Evolutionary conservation across 495 filamentous ascomycete species (phyloP).

Genomic region (Penicillium paradoxum): DNA sequence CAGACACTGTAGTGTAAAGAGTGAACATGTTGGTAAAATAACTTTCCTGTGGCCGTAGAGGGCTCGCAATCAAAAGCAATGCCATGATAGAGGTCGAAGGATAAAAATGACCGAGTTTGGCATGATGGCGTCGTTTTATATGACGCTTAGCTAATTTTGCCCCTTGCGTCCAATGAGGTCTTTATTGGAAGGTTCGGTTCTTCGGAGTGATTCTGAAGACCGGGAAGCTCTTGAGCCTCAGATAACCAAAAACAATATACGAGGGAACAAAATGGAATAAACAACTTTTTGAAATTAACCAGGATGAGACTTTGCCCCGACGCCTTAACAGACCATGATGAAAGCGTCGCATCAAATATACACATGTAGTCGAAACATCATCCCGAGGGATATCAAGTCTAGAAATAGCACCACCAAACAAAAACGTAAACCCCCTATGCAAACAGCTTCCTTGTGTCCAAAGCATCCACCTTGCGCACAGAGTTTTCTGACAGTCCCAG

Average conservation of each 20-base stretch:
- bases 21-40: constrained; percentile 8
- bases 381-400: constrained; percentile 35
- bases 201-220: background rate
- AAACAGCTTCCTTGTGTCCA: constrained; percentile 81
- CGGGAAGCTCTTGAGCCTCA: too few relatives aligned
- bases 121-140: constrained; percentile 8
- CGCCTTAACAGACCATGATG: constrained; percentile 39
- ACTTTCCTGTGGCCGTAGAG: constrained; percentile 24
- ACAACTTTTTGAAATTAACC: constrained; percentile 24
- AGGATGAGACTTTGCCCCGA: constrained; percentile 30
- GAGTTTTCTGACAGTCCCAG: constrained; percentile 69
- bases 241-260: background rate
- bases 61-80: constrained; percentile 27
- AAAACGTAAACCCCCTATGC: constrained; percentile 43
- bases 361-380: constrained; percentile 32
- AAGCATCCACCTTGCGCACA: constrained; percentile 56
- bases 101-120: background rate
- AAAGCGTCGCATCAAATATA: constrained; percentile 40
- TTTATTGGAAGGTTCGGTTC: background rate
- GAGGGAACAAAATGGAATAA: background rate
- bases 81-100: constrained; percentile 21
- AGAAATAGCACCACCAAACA: constrained; percentile 21
- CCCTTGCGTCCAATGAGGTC: constrained; percentile 2
- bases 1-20: constrained; percentile 31
- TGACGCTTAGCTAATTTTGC: constrained; percentile 18